Evolutionary conservation across 2,329 filamentous ascomycete species (phyloP).

Genomic region (Paecilomyces sp.): DNA sequence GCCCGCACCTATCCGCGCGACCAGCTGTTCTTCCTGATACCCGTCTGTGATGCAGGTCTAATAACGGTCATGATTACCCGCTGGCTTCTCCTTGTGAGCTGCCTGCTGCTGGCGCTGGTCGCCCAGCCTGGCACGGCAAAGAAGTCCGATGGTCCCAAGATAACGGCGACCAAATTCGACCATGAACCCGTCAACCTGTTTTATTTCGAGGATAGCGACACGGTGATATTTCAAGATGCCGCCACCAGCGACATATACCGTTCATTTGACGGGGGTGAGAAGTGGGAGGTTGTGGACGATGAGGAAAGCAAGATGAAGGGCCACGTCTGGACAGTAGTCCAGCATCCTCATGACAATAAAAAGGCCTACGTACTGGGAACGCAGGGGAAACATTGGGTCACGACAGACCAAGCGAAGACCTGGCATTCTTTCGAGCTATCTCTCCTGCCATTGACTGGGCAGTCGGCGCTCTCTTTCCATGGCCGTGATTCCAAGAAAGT

Average conservation of each 20-base stretch:
- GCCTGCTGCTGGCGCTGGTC: slow-evolving; percentile 48
- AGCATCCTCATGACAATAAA: slow-evolving; percentile 71
- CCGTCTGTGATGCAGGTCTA: slow-evolving; percentile 7
- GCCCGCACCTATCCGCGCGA: neutral
- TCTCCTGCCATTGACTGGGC: slow-evolving; percentile 49
- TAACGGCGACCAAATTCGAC: slow-evolving; percentile 60
- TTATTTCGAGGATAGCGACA: slow-evolving; percentile 88
- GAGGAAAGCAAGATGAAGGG: slow-evolving; percentile 47
- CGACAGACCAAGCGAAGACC: slow-evolving; percentile 70
- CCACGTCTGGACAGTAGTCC: slow-evolving; percentile 53
- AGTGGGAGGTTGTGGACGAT: slow-evolving; percentile 62
- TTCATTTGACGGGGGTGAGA: slow-evolving; percentile 71
- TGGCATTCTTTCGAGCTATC: slow-evolving; percentile 70
- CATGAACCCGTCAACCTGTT: slow-evolving; percentile 62
- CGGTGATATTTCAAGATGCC: slow-evolving; percentile 66
- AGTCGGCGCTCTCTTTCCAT: slow-evolving; percentile 65
- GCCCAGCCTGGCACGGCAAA: slow-evolving; percentile 40
- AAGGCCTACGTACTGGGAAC: slow-evolving; percentile 74
- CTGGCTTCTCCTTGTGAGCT: slow-evolving; percentile 41
- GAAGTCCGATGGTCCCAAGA: slow-evolving; percentile 54
- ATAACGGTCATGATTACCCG: slow-evolving; percentile 29
- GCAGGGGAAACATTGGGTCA: slow-evolving; percentile 69
- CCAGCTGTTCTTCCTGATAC: neutral
- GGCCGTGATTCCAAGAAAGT: slow-evolving; percentile 76
- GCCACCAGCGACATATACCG: slow-evolving; percentile 61